Percentiles rank a stretch among this genome's conserved stretches.
These are phyloP conservation scores for Amphirosellinia nigrospora DNA, from an alignment of 495 filamentous ascomycete genomes.

Conservation along the genomic window DNA sequence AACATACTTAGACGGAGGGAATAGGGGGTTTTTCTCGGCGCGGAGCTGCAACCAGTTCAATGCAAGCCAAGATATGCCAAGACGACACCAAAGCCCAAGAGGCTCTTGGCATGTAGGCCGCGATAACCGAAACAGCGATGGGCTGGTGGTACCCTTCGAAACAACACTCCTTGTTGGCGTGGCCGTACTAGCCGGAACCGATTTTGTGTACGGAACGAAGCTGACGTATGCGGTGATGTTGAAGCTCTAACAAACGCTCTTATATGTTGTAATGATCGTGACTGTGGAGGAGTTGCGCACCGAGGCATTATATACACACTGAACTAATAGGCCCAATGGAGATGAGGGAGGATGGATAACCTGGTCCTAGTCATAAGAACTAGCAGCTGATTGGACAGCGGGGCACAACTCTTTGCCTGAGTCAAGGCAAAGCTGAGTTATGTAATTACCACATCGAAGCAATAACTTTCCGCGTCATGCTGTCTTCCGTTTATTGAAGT, in stretches of 20 bases:
- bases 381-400: background rate
- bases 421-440: constrained; percentile 4
- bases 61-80: constrained; percentile 23
- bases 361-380: background rate
- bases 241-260: no score
- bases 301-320: background rate
- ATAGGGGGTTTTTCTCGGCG: constrained; percentile 4
- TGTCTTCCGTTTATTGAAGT: background rate
- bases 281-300: background rate
- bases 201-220: background rate
- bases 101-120: constrained; percentile 20
- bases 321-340: background rate
- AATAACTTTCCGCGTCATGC: background rate
- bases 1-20: background rate
- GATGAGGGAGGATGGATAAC: background rate
- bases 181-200: background rate
- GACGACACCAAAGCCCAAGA: background rate
- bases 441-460: background rate
- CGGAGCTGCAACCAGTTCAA: background rate
- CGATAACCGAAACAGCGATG: constrained; percentile 13
- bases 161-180: background rate
- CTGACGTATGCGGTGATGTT: background rate
- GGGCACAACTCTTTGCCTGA: background rate
- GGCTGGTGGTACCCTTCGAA: background rate
- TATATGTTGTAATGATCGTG: background rate